Conservation (phyloP, 768 basidiomycete species). For the Mycena capillaripes region DNA sequence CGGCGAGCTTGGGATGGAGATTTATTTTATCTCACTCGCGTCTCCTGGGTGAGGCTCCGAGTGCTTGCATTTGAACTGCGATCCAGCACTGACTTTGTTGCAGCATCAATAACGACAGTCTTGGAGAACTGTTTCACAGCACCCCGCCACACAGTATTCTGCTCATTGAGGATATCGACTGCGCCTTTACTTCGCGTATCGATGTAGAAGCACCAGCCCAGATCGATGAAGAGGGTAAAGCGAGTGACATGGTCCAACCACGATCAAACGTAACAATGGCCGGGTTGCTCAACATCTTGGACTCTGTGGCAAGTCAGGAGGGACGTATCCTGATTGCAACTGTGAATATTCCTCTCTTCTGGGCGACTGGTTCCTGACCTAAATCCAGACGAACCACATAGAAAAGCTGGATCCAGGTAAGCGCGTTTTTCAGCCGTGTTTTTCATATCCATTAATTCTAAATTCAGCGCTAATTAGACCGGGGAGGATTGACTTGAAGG, state of each 20-base stretch:
- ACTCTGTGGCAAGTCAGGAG: constrained; percentile 26
- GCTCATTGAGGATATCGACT: constrained; percentile 27
- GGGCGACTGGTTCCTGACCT: not conserved
- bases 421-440: no score
- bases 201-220: not conserved
- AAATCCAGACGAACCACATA: constrained; percentile 26
- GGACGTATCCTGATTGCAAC: constrained; percentile 18
- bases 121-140: constrained; percentile 23
- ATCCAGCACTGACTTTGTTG: not conserved
- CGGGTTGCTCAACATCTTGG: constrained; percentile 21
- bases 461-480: constrained; percentile 19
- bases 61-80: not conserved
- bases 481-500: constrained; percentile 25
- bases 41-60: constrained; percentile 2
- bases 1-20: constrained; percentile 25
- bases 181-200: constrained; percentile 5
- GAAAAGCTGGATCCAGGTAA: constrained; percentile 22
- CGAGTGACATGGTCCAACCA: not conserved
- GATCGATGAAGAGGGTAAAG: not conserved
- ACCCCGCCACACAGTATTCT: constrained; percentile 20
- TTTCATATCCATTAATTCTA: not conserved
- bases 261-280: constrained; percentile 13
- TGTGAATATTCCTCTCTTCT: not conserved
- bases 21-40: constrained; percentile 23
- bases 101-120: constrained; percentile 8